Evolutionary conservation across 208 protist genomes (phyloP).

Genomic region (Trypanosoma melophagium): DNA sequence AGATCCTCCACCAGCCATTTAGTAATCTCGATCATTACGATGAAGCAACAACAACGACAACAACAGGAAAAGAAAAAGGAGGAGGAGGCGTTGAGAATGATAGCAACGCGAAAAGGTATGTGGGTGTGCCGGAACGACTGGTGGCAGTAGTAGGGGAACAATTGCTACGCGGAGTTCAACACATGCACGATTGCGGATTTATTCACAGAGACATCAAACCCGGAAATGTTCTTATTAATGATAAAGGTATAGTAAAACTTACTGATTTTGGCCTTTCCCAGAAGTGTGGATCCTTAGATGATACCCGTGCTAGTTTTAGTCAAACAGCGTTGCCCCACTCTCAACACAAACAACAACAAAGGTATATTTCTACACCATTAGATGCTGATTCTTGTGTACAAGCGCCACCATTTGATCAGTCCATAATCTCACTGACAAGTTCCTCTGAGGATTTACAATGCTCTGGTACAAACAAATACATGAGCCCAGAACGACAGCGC

Average conservation of each 20-base stretch:
- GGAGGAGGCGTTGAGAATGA: slow-evolving; percentile 32
- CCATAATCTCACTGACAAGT: background rate
- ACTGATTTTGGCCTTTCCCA: slow-evolving; percentile 95
- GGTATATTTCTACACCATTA: too few relatives aligned
- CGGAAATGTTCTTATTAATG: slow-evolving; percentile 94
- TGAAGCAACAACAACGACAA: background rate
- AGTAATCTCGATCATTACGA: slow-evolving; percentile 7
- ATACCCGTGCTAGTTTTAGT: background rate
- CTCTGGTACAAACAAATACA: slow-evolving; percentile 89
- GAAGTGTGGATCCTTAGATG: slow-evolving; percentile 29
- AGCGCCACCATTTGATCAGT: background rate
- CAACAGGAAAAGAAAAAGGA: slow-evolving; percentile 12
- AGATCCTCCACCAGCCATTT: slow-evolving; percentile 10
- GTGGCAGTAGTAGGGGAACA: slow-evolving; percentile 85
- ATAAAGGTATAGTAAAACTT: slow-evolving; percentile 93
- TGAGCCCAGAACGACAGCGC: slow-evolving; percentile 86
- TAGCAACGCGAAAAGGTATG: slow-evolving; percentile 26
- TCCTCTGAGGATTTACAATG: slow-evolving; percentile 31
- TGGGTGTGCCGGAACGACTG: slow-evolving; percentile 72
- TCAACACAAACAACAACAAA: background rate
- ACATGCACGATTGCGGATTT: slow-evolving; percentile 84
- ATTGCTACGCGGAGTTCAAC: slow-evolving; percentile 72
- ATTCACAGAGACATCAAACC: slow-evolving; percentile 94
- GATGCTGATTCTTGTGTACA: background rate
- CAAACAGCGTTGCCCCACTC: background rate